These are phyloP conservation scores for Mycena indigotica DNA, from an alignment of 768 basidiomycete genomes.

Conservation along the genomic window DNA sequence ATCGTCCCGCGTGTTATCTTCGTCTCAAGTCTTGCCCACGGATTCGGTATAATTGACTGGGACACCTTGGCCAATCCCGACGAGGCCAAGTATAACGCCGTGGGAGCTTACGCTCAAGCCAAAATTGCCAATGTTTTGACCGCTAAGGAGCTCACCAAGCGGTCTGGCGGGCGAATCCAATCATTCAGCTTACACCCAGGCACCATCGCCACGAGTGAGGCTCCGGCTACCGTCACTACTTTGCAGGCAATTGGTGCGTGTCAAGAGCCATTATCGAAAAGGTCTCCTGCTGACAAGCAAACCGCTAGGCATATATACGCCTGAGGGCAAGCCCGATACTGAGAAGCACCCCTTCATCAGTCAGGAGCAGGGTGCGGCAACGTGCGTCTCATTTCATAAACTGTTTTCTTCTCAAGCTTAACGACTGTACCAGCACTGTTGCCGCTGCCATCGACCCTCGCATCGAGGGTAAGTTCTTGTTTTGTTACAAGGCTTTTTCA, in stretches of 20 bases:
- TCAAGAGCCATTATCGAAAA: too few species aligned
- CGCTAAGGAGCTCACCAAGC: constrained; percentile 10
- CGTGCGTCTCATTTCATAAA: constrained; percentile 4
- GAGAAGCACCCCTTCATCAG: constrained; percentile 3
- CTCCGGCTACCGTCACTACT: background rate
- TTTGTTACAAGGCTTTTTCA: background rate
- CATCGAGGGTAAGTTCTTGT: constrained; percentile 2
- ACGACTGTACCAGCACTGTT: constrained; percentile 11
- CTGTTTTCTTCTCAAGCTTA: too few species aligned
- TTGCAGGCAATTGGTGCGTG: background rate
- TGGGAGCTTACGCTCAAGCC: background rate
- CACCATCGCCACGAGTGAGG: constrained; percentile 4
- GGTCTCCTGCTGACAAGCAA: too few species aligned
- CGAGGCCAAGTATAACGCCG: background rate
- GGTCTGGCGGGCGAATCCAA: constrained; percentile 2
- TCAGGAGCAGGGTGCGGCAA: constrained; percentile 14
- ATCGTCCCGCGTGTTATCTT: constrained; percentile 8
- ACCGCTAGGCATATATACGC: background rate
- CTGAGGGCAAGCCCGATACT: constrained; percentile 1
- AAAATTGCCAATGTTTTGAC: constrained; percentile 15
- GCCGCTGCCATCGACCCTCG: constrained; percentile 14
- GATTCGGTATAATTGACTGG: background rate
- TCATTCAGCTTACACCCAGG: constrained; percentile 12
- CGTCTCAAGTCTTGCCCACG: constrained; percentile 8
- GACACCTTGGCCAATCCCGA: background rate